phyloP scores from a whole-genome alignment of 345 rosid species.

The Limnanthes douglasii region DNA sequence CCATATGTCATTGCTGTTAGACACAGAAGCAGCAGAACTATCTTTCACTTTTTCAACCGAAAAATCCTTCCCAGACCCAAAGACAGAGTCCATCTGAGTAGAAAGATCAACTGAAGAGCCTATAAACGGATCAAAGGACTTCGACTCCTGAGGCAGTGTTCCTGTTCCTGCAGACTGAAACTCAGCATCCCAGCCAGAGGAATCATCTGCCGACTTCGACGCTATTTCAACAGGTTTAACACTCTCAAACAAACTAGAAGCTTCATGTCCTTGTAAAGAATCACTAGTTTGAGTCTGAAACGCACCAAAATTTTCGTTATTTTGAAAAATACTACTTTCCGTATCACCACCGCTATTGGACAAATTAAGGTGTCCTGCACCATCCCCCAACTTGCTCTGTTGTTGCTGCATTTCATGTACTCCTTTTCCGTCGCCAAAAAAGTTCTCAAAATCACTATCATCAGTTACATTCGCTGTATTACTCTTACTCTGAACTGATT shows the following conservation, averaged over 20 bases:
- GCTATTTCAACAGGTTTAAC: constrained; percentile 10
- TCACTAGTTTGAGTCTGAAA: constrained; percentile 8
- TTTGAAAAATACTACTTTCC: constrained; percentile 16
- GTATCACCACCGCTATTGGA: constrained; percentile 21
- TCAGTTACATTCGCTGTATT: constrained; percentile 23
- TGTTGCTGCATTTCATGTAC: constrained; percentile 14
- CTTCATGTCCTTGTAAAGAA: constrained; percentile 6
- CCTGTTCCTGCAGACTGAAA: constrained; percentile 28
- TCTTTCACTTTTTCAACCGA: constrained; percentile 16
- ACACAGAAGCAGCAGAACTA: constrained; percentile 15
- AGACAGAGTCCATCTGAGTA: constrained; percentile 41
- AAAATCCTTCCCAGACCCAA: constrained; percentile 31
- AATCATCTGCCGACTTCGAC: constrained; percentile 17
- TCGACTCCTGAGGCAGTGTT: constrained; percentile 15
- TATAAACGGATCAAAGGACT: constrained; percentile 22
- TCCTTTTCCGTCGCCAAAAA: constrained; percentile 22
- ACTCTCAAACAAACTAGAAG: constrained; percentile 13
- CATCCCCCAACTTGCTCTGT: constrained; percentile 7
- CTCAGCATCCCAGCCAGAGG: constrained; percentile 35
- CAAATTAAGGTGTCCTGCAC: constrained; percentile 15
- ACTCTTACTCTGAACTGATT: constrained; percentile 9
- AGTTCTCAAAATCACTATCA: constrained; percentile 37
- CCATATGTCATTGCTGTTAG: constrained; percentile 11
- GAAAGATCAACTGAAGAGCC: constrained; percentile 33
- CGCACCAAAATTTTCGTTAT: constrained; percentile 17